Conservation (phyloP, 1,139 yeast species). For the Pichia kudriavzevii region DNA sequence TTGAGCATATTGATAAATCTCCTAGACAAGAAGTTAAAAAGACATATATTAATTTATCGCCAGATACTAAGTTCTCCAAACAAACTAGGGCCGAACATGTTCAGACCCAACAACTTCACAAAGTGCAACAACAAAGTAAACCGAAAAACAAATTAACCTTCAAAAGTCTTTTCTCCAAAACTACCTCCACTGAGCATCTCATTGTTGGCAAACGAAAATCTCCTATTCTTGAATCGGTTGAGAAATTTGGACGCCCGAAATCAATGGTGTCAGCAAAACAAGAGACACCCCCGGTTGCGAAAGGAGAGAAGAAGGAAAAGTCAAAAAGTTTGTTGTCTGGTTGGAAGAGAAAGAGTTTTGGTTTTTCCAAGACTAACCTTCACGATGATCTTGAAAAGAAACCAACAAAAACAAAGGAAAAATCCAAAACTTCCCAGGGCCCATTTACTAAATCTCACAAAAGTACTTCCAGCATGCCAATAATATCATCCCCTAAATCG, state of each 20-base stretch:
- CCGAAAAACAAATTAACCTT: conserved; percentile 22
- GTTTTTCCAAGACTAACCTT: conserved; percentile 4
- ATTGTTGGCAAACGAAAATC: conserved; percentile 7
- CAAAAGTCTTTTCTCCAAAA: conserved; percentile 22
- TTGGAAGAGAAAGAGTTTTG: conserved; percentile 27
- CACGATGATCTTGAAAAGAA: too few species aligned
- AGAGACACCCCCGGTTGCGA: too few species aligned
- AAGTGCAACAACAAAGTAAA: conserved; percentile 1
- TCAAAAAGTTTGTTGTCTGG: conserved; percentile 23
- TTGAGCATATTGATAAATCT: conserved; percentile 10
- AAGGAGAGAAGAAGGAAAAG: conserved; percentile 15
- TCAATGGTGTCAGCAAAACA: conserved; percentile 10
- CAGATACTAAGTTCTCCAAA: conserved; percentile 1
- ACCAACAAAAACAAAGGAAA: not conserved
- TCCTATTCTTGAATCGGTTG: conserved; percentile 2
- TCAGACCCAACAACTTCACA: not conserved
- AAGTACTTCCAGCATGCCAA: conserved; percentile 10
- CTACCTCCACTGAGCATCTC: conserved; percentile 1
- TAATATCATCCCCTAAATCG: conserved; percentile 1
- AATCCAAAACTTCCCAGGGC: conserved; percentile 2
- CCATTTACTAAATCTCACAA: conserved; percentile 2
- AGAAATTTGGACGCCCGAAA: conserved; percentile 12
- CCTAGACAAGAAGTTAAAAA: conserved; percentile 6
- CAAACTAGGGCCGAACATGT: too few species aligned
- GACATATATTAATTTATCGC: conserved; percentile 5